A percentile compares a stretch with the other conserved stretches of the same genome.
Evolutionary conservation across 331 rosid species (phyloP).

Genomic region (Quercus phellos): DNA sequence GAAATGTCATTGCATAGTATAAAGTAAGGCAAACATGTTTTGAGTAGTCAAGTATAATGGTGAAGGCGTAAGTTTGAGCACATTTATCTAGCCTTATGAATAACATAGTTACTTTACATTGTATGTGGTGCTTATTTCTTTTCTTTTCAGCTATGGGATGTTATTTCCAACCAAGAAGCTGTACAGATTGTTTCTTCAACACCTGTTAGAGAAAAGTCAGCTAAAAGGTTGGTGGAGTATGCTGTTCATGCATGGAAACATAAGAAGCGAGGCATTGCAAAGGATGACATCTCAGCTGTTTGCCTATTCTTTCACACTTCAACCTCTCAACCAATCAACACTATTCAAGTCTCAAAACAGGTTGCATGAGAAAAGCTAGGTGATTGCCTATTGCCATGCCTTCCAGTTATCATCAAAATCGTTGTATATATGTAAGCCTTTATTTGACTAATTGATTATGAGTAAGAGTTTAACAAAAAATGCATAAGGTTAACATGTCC

Average conservation of each 20-base stretch:
- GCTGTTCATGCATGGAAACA: slow-evolving; percentile 59
- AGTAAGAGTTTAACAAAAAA: too few species aligned
- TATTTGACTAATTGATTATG: too few species aligned
- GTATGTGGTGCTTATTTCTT: background rate
- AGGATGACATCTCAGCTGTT: slow-evolving; percentile 68
- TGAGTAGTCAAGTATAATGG: background rate
- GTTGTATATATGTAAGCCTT: background rate
- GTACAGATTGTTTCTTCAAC: slow-evolving; percentile 49
- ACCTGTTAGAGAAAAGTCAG: slow-evolving; percentile 48
- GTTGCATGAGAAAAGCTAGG: background rate
- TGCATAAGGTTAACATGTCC: too few species aligned
- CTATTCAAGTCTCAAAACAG: background rate
- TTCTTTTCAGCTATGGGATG: slow-evolving; percentile 63
- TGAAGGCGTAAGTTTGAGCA: background rate
- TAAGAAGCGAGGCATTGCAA: slow-evolving; percentile 61
- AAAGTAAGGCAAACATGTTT: background rate
- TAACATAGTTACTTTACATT: too few species aligned
- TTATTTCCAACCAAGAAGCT: slow-evolving; percentile 66
- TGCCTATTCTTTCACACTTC: slow-evolving; percentile 65
- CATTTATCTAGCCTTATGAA: background rate
- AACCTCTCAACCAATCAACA: slow-evolving; percentile 2
- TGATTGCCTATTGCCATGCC: background rate
- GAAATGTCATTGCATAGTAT: background rate
- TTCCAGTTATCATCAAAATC: background rate
- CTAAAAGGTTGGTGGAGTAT: slow-evolving; percentile 49